These are phyloP conservation scores for Bryoerythrophyllum caledonicum DNA, from an alignment of 225 moss, liverwort and hornwort species.

Conservation along the genomic window DNA sequence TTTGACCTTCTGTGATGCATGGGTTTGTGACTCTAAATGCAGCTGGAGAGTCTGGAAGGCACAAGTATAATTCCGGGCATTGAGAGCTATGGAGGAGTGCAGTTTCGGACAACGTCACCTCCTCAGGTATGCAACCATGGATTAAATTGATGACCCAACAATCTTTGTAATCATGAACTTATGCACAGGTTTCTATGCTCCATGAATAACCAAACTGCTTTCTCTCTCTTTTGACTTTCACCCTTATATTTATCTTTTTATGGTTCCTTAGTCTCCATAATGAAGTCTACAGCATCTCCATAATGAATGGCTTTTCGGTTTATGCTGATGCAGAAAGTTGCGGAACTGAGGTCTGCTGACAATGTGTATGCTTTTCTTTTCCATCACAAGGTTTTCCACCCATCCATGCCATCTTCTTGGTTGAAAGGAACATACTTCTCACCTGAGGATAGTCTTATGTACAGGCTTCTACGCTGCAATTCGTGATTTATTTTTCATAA, in stretches of 20 bases:
- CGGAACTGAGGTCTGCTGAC: conserved; percentile 72
- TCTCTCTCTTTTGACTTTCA: conserved; percentile 17
- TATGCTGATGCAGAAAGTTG: conserved; percentile 60
- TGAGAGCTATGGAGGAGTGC: conserved; percentile 64
- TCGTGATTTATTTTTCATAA: background rate
- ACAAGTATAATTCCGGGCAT: conserved; percentile 48
- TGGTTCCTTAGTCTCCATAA: background rate
- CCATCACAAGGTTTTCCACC: conserved; percentile 59
- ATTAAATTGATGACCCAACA: background rate
- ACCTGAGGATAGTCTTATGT: conserved; percentile 6
- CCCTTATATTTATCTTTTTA: background rate
- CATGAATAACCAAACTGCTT: background rate
- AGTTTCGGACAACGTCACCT: conserved; percentile 61
- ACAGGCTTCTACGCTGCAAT: conserved; percentile 8
- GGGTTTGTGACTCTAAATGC: conserved; percentile 26
- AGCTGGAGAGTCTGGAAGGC: conserved; percentile 65
- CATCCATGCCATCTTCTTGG: conserved; percentile 18
- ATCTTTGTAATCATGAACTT: background rate
- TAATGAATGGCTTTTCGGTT: background rate
- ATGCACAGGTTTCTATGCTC: too few relatives aligned
- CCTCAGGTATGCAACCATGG: conserved; percentile 47
- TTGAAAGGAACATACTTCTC: conserved; percentile 6
- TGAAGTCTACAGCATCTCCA: background rate
- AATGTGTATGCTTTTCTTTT: conserved; percentile 82
- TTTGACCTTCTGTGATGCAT: conserved; percentile 11